phyloP scores from a whole-genome alignment of 768 basidiomycete species.

The Tremella yokohamensis region DNA sequence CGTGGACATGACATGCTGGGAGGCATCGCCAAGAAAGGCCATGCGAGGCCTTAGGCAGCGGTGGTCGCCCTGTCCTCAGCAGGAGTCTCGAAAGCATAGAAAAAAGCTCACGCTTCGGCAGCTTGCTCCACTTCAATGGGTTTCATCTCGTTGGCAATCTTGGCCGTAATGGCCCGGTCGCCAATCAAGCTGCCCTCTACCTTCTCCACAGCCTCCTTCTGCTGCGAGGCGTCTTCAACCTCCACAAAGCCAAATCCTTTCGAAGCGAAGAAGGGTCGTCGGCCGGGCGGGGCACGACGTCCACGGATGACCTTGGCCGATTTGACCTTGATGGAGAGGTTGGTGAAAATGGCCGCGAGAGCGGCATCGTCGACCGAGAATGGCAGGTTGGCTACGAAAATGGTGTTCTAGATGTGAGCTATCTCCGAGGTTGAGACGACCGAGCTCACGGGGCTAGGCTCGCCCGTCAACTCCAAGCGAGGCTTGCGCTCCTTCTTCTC shows the following conservation, averaged over 20 bases:
- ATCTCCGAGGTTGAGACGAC: not conserved
- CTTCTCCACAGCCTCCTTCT: conserved; percentile 82
- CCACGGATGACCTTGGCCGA: conserved; percentile 76
- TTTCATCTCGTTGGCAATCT: conserved; percentile 83
- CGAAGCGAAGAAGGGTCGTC: conserved; percentile 75
- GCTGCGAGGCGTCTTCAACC: conserved; percentile 80
- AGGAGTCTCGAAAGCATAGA: too few relatives aligned
- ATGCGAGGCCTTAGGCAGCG: too few relatives aligned
- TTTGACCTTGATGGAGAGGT: conserved; percentile 73
- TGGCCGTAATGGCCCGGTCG: conserved; percentile 83
- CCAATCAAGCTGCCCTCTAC: conserved; percentile 83
- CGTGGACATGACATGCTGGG: too few relatives aligned
- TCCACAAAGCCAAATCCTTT: conserved; percentile 99
- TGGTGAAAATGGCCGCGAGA: conserved; percentile 76
- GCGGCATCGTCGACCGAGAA: conserved; percentile 85
- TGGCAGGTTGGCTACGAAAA: conserved; percentile 97
- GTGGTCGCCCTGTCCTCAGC: too few relatives aligned
- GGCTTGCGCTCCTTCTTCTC: conserved; percentile 39
- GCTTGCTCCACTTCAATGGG: conserved; percentile 48
- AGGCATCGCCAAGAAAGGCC: too few relatives aligned
- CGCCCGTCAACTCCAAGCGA: conserved; percentile 37
- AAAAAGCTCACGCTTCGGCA: conserved; percentile 15
- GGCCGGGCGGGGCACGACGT: conserved; percentile 52
- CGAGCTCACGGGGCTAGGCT: conserved; percentile 41
- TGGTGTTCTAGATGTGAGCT: conserved; percentile 52